Conservation (phyloP, 1,139 yeast species). For the Pneumocystis wakefieldiae region DNA sequence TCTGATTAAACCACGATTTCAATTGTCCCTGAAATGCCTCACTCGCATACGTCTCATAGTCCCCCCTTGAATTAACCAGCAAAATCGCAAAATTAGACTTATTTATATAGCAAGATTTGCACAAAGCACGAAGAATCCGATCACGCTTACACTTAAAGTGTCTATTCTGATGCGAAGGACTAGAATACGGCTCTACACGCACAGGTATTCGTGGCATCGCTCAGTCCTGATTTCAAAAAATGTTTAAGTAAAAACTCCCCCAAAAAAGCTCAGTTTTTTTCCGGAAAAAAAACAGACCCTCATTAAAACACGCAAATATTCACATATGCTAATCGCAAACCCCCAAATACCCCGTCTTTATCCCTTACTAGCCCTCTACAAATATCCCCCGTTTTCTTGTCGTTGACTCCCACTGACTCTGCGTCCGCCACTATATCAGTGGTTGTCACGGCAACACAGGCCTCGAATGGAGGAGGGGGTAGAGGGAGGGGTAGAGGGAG, state of each 20-base stretch:
- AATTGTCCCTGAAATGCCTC: slow-evolving; percentile 8
- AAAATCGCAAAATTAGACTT: slow-evolving; percentile 11
- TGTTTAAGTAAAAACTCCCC: too few species aligned
- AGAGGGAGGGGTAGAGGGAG: too few species aligned
- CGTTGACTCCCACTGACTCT: too few species aligned
- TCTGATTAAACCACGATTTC: slow-evolving; percentile 7
- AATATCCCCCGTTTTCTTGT: too few species aligned
- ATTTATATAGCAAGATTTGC: slow-evolving; percentile 8
- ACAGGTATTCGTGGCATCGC: slow-evolving; percentile 3
- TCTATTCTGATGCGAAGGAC: slow-evolving; percentile 6
- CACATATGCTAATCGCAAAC: too few species aligned
- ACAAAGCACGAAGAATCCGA: slow-evolving; percentile 7
- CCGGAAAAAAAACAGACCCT: too few species aligned
- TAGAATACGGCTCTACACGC: slow-evolving; percentile 2
- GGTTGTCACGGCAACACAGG: not conserved
- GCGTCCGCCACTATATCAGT: not conserved
- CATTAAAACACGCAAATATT: too few species aligned
- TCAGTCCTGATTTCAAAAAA: too few species aligned
- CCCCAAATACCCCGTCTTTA: too few species aligned
- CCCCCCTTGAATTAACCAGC: slow-evolving; percentile 10
- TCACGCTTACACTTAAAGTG: slow-evolving; percentile 10
- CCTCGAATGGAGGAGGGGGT: too few species aligned
- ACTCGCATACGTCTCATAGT: slow-evolving; percentile 8
- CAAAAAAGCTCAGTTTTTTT: too few species aligned
- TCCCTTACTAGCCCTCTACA: too few species aligned